Evolutionary conservation across 2,329 filamentous ascomycete genomes (phyloP), one percentile per base, ranked within the genome.

Genomic region (Talaromyces sp.): DNA sequence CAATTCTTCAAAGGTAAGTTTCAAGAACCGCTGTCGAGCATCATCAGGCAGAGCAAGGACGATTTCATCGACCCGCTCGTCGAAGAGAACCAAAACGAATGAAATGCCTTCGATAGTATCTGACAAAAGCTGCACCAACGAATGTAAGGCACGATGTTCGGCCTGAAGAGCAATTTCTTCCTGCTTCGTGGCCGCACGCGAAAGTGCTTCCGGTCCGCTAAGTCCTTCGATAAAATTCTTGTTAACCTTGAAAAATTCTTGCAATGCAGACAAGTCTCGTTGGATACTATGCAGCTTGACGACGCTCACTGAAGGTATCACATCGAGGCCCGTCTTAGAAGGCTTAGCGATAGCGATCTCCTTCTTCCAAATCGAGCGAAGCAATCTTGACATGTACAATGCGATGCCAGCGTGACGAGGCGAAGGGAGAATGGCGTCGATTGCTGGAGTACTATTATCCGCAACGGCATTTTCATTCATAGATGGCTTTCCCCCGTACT

Each of bases 81-180:
- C 93, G 65, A 98, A 98, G 1, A 99, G 83, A 72, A 97, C 95
- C 23, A 93, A 83, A 3, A 97, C 92, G 69, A 99, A 99, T 0
- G 93, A 96, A 58, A 99, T 96, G 3, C 95, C 95, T 75, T 99
- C 95, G 7, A 95, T 93, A 42, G 97, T 95, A 74, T 92, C 92
- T 61, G 89, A 88, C 75, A 97, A 91, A 25, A 99, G 82, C 67
- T 89, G 88, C 66, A 96, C 86, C 56, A 99, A 80, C 1, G 92
- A 92, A 71, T 95, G 89, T 67, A 99, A 83, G 11, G 93, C 93
- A 69, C 96, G 91, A 73, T 99, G 93, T 75, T 99, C 95, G 14
- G 92, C 93, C 74, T 97, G 93, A 23, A 96, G 82, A 0, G 93
- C 91, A 55, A 96, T 86, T 75, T 98, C 93, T 69, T 97, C 95